Evolutionary conservation across 257 asterid genomes (phyloP).

Genomic region (Coffea canephora): DNA sequence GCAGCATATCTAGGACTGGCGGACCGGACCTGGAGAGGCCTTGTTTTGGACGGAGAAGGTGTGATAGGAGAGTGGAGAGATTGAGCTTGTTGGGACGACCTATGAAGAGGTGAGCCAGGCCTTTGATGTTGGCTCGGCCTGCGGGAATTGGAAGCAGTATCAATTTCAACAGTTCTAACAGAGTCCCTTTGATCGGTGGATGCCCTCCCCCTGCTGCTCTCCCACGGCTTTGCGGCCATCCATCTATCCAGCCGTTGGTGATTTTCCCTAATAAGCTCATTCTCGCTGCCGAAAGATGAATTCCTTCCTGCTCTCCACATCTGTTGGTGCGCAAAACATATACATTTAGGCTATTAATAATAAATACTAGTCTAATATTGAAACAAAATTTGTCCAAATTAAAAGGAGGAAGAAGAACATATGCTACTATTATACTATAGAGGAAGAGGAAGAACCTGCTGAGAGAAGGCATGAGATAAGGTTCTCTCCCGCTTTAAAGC

Average conservation of each 20-base stretch:
- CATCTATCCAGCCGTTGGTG: constrained; percentile 55
- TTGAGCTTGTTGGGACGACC: constrained; percentile 23
- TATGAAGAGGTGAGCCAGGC: constrained; percentile 26
- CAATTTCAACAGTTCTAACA: constrained; percentile 67
- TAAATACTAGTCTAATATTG: not conserved
- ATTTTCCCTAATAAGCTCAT: constrained; percentile 34
- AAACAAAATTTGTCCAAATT: no score
- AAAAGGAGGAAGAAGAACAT: no score
- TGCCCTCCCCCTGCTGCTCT: constrained; percentile 52
- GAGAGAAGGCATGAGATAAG: constrained; percentile 62
- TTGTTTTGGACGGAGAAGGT: constrained; percentile 46
- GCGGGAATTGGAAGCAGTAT: constrained; percentile 35
- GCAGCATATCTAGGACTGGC: constrained; percentile 41
- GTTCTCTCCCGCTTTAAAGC: constrained; percentile 50
- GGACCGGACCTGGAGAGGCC: constrained; percentile 43
- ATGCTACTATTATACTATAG: not conserved
- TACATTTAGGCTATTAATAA: constrained; percentile 4
- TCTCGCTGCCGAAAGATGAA: constrained; percentile 14
- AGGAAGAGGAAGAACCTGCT: constrained; percentile 38
- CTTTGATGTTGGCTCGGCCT: constrained; percentile 3
- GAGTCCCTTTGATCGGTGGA: constrained; percentile 71
- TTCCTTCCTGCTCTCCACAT: not conserved
- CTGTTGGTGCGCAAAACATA: constrained; percentile 33
- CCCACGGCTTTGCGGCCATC: constrained; percentile 70
- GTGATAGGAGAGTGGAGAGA: constrained; percentile 32